These are phyloP conservation scores for Podospora conica DNA, from an alignment of 495 filamentous ascomycete genomes.

Conservation along the genomic window DNA sequence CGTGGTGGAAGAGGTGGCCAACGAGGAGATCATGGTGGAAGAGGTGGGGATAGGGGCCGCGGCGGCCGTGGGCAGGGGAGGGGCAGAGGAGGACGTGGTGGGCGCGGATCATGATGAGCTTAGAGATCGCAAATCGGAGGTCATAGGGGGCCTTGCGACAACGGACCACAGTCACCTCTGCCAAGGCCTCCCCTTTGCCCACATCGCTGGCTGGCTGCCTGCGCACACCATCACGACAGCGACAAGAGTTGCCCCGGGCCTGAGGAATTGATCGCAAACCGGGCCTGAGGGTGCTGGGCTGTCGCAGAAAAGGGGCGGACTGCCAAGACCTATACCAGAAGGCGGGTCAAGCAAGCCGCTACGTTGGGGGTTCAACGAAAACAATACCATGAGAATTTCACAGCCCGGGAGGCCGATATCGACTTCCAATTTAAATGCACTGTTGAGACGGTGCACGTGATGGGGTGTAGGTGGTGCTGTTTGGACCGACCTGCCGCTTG, in stretches of 20 bases:
- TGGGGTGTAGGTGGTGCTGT: background rate
- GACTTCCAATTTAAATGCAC: background rate
- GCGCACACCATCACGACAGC: background rate
- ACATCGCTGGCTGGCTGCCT: background rate
- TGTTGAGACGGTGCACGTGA: background rate
- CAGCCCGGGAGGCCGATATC: background rate
- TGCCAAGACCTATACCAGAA: background rate
- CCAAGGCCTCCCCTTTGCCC: background rate
- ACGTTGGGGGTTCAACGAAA: background rate
- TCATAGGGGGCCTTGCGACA: background rate
- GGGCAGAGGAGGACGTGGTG: conserved; percentile 23
- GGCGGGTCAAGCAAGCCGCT: background rate
- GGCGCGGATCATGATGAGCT: conserved; percentile 10
- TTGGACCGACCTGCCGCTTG: background rate
- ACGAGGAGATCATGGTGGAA: conserved; percentile 55
- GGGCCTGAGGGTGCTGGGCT: background rate
- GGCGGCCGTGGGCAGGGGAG: conserved; percentile 48
- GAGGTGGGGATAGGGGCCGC: conserved; percentile 35
- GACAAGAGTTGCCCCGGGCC: background rate
- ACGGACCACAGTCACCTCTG: background rate
- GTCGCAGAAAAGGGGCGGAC: background rate
- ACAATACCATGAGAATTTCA: background rate
- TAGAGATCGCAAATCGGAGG: conserved; percentile 2
- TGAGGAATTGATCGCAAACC: background rate
- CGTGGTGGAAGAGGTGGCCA: conserved; percentile 63